Conservation (phyloP, 2,329 filamentous ascomycete species). For the Aureobasidium subglaciale region DNA sequence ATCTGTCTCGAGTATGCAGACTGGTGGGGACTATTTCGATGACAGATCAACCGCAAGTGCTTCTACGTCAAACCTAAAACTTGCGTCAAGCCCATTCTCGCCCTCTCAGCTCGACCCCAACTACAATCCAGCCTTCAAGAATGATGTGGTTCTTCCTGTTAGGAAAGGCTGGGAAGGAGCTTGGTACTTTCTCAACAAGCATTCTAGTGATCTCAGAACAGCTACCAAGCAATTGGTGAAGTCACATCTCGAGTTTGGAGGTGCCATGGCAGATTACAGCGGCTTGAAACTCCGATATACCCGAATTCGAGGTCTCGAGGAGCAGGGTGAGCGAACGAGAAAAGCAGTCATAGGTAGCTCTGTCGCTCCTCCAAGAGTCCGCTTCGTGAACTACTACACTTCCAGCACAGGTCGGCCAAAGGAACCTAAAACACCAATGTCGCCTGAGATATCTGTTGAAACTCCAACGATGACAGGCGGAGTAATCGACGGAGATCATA, state of each 20-base stretch:
- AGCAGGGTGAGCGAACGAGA: slow-evolving; percentile 49
- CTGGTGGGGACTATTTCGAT: neutral
- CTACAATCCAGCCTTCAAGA: slow-evolving; percentile 69
- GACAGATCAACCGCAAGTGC: neutral
- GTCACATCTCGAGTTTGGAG: slow-evolving; percentile 77
- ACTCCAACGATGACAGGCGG: neutral
- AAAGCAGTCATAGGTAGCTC: slow-evolving; percentile 26
- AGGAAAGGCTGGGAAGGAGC: slow-evolving; percentile 61
- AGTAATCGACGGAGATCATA: neutral
- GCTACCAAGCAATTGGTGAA: slow-evolving; percentile 68
- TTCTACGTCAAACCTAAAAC: neutral
- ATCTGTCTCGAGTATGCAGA: neutral
- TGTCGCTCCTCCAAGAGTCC: slow-evolving; percentile 46
- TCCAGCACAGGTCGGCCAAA: slow-evolving; percentile 67
- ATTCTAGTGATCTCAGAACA: slow-evolving; percentile 62
- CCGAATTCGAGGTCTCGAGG: slow-evolving; percentile 63
- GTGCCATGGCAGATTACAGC: slow-evolving; percentile 68
- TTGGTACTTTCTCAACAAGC: slow-evolving; percentile 74
- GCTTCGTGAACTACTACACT: slow-evolving; percentile 88
- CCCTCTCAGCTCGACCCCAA: slow-evolving; percentile 46
- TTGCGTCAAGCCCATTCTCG: slow-evolving; percentile 28
- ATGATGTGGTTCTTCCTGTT: slow-evolving; percentile 64
- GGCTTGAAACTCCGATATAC: slow-evolving; percentile 65
- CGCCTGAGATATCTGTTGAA: neutral
- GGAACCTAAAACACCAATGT: slow-evolving; percentile 41